Evolutionary conservation across 345 rosid species (phyloP).

Genomic region (Gossypium stocksii): DNA sequence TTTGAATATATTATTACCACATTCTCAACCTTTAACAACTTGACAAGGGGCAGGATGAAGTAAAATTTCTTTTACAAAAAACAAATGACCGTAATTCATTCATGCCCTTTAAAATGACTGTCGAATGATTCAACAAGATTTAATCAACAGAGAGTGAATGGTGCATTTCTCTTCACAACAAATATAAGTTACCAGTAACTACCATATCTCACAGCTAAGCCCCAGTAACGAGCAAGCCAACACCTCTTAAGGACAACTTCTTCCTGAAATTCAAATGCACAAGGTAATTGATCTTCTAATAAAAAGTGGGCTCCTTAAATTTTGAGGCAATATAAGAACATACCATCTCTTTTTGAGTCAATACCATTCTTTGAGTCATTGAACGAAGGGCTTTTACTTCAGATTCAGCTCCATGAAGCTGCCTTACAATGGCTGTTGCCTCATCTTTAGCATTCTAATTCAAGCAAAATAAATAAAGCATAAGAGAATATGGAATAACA

Average conservation of each 20-base stretch:
- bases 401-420: constrained; percentile 71
- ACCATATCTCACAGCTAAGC: constrained; percentile 92
- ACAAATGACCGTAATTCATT: not conserved
- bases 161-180: not conserved
- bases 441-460: constrained; percentile 67
- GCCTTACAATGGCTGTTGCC: constrained; percentile 44
- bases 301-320: not conserved
- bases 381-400: constrained; percentile 76
- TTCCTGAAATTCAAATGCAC: constrained; percentile 58
- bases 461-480: constrained; percentile 18
- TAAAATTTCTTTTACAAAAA: not conserved
- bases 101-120: not conserved
- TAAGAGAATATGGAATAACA: not conserved
- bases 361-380: constrained; percentile 96
- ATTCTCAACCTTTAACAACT: not conserved
- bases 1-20: not conserved
- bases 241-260: constrained; percentile 99
- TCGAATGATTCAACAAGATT: not conserved
- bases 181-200: constrained; percentile 17
- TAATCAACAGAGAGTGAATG: not conserved
- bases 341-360: constrained; percentile 98
- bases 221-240: constrained; percentile 99
- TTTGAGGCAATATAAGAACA: constrained; percentile 26
- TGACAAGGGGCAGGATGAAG: constrained; percentile 10
- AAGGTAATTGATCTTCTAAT: constrained; percentile 12